Base-by-base conservation (phyloP, 495 filamentous ascomycete genomes). In the Aspergillus cristatus region DNA sequence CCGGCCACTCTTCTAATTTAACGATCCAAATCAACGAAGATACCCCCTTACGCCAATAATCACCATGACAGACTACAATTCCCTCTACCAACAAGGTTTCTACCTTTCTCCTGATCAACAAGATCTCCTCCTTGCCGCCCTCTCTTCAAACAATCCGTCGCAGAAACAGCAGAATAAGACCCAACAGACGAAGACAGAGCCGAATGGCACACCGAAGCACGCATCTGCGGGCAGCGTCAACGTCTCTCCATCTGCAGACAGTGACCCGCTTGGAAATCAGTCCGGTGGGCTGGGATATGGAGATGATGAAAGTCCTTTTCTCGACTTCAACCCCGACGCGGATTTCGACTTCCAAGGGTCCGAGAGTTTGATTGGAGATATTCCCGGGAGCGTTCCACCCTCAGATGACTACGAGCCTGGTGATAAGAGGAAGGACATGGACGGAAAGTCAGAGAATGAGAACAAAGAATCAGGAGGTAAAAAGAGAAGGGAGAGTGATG, bases 91-190 rank as follows among this genome's bases (percentile, higher is more conserved):
- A 26, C 58, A 65, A 24, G 62, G 64, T 42, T 67, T 77, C 28
- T 81, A 80, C 54, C 81, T 95, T 42, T 86, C 86, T 26, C 79
- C 82, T 13, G 78, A 82, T 50, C 86, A 98, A 58, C 86, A 96
- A 63, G 81, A 83, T 53, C 78, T 96, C 28, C 65, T 97, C 29
- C 79, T 88, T 28, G 84, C 86, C 32, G 90, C 91, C 15, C 76
- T 98, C 46, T 80, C 81, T 32, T 93, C 89, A 37, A 90, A 90
- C 59, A 68, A 65, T 15, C 62, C 71, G 40, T 43, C 51, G 38
- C 48, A 54, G 18, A 63, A 60, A 34, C 55, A 54, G 18, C 47
- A 53, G 17, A 37, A 41, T 8, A 57, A 42, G 26, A 53, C 47
- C 15, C 50, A 42, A 35, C 53, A 43, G 29, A 53, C 56, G 16